A percentile compares a stretch with the other conserved stretches of the same genome.
Conservation (phyloP, 768 basidiomycete genomes). For the Suillus alpinus region DNA sequence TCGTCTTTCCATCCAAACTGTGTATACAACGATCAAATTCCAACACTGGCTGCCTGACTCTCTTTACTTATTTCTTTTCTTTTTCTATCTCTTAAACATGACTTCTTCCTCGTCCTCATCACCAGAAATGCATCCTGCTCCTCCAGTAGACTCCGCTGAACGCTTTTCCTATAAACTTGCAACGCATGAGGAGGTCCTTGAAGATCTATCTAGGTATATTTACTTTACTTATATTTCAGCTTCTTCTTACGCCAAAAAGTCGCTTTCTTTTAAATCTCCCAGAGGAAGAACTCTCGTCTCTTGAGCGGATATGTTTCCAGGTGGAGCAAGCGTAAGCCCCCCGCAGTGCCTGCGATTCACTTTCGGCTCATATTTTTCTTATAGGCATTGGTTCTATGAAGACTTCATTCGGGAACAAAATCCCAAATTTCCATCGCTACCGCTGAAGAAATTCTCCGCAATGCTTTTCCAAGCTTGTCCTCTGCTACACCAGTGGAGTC, state of each 20-base stretch:
- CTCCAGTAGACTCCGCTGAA: constrained; percentile 37
- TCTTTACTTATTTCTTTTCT: constrained; percentile 31
- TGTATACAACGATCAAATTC: constrained; percentile 32
- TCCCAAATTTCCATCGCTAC: constrained; percentile 79
- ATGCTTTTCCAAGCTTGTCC: constrained; percentile 87
- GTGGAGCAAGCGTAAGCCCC: constrained; percentile 93
- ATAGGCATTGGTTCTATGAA: constrained; percentile 99
- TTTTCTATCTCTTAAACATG: constrained; percentile 43
- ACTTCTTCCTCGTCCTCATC: constrained; percentile 77
- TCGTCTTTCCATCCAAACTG: constrained; percentile 22
- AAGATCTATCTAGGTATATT: constrained; percentile 81
- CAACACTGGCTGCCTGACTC: constrained; percentile 27
- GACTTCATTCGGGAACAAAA: constrained; percentile 95
- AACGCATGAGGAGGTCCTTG: constrained; percentile 81
- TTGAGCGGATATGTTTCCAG: constrained; percentile 96
- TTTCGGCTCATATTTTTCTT: constrained; percentile 11
- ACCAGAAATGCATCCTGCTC: constrained; percentile 61
- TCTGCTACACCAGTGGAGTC: constrained; percentile 75
- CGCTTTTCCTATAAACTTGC: constrained; percentile 64
- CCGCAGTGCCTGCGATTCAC: constrained; percentile 11
- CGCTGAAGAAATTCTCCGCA: constrained; percentile 90
- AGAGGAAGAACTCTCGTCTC: constrained; percentile 83
- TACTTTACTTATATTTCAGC: constrained; percentile 9
- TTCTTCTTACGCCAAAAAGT: constrained; percentile 39
- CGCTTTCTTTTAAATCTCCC: constrained; percentile 97